phyloP scores from a whole-genome alignment of 2,329 filamentous ascomycete genomes.

The Colletotrichum liaoningense region DNA sequence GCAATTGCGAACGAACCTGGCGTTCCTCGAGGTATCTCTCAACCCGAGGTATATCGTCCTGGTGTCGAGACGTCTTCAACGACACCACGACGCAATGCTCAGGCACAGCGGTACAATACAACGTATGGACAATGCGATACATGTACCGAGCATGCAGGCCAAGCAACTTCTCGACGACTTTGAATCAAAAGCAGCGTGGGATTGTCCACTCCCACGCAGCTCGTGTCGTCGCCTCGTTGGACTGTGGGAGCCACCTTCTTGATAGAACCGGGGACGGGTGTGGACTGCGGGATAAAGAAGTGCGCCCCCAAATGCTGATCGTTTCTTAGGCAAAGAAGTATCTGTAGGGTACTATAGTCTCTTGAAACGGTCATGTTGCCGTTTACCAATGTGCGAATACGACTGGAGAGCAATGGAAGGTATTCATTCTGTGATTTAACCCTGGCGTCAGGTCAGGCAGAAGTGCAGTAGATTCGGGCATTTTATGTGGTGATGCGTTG shows the following conservation, averaged over 20 bases:
- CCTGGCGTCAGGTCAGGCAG: slow-evolving; percentile 54
- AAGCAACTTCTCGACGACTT: neutral
- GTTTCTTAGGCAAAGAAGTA: neutral
- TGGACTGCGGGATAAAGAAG: slow-evolving; percentile 18
- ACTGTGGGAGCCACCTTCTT: slow-evolving; percentile 10
- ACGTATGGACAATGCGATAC: neutral
- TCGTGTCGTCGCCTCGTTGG: slow-evolving; percentile 34
- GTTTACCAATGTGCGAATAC: slow-evolving; percentile 2
- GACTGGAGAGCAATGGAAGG: neutral
- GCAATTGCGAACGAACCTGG: slow-evolving; percentile 35
- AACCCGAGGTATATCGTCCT: neutral
- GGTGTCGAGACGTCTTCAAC: neutral
- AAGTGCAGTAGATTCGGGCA: slow-evolving; percentile 58
- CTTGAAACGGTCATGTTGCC: slow-evolving; percentile 10
- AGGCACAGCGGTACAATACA: slow-evolving; percentile 9
- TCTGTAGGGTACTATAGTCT: neutral
- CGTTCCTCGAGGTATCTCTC: slow-evolving; percentile 12
- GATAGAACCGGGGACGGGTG: slow-evolving; percentile 4
- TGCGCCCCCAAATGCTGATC: slow-evolving; percentile 19
- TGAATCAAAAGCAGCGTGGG: slow-evolving; percentile 27
- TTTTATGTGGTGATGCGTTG: slow-evolving; percentile 63
- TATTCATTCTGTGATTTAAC: slow-evolving; percentile 16
- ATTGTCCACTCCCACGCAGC: slow-evolving; percentile 27
- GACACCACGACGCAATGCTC: neutral
- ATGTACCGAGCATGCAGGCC: neutral